Base-by-base conservation (phyloP, 2,329 filamentous ascomycete genomes). In the Ascochyta rabiei region DNA sequence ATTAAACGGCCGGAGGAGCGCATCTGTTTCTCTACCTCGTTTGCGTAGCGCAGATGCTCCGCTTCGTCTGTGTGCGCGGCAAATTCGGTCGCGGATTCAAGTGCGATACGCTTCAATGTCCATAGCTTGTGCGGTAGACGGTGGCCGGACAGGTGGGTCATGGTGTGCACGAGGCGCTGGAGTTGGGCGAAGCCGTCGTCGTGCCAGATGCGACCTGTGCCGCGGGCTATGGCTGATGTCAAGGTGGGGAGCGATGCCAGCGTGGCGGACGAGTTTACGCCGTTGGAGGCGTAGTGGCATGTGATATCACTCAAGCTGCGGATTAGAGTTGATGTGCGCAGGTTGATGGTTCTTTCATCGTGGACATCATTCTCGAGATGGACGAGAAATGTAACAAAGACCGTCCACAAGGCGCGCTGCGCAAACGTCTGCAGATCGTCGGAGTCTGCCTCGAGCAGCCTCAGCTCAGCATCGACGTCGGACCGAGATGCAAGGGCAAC, bases 61-160 rank as follows among this genome's bases (percentile, higher is more conserved):
- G 60, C 40, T 12, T 65, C 61, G 16, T 67, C 66, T 1, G 64
- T 70, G 30, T 59, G 51, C 12, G 75, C 64, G 4, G 74, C 73
- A 42, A 75, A 76, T n/a, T 75, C 71, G 34, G 71, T 61, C 2
- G 66, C 68, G 4, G 72, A 68, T 33, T 76, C 72, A 4, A 77
- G 56, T 6, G 73, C 75, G 3, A 76, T 54, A 8, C 72, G 67
- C 39, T 74, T 72, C 39, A 76, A 33, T 12, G 70, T 74, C 69
- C 72, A 75, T 12, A 66, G 59, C 45, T 68, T 69, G 33, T 74
- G 70, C 1, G 69, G 66, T 10, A 70, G 44, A 10, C 62, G 63
- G 12, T 60, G 52, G 2, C 62, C 63, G 10, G 61, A 60, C 6
- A 61, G 42, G 2, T 62, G 53, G n/a, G 71, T 53, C n/a, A 77